Percentiles rank a stretch among this genome's conserved stretches.
These are phyloP conservation scores for Colletotrichum falcatum DNA, from an alignment of 2,329 filamentous ascomycete genomes.

Conservation along the genomic window DNA sequence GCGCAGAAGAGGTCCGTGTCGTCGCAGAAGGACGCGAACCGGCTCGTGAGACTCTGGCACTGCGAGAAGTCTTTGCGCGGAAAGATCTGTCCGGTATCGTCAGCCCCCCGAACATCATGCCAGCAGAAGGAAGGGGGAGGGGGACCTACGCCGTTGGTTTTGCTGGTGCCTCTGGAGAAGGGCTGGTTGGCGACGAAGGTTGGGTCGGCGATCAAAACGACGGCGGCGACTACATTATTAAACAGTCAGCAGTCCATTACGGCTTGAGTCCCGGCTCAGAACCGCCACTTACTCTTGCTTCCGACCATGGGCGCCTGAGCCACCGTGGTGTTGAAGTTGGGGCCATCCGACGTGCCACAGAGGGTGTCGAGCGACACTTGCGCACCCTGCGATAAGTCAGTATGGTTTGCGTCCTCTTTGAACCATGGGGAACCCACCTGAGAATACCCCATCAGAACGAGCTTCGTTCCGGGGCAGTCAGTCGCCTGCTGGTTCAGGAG, in stretches of 20 bases:
- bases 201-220: constrained; percentile 57
- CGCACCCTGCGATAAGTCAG: constrained; percentile 49
- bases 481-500: constrained; percentile 49
- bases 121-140: rapidly evolving
- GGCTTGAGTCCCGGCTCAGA: rapidly evolving
- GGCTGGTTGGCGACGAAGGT: constrained; percentile 51
- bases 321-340: constrained; percentile 44
- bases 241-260: not conserved
- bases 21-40: constrained; percentile 33
- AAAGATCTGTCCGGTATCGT: constrained; percentile 19
- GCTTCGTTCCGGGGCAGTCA: constrained; percentile 53
- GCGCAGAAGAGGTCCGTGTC: constrained; percentile 36
- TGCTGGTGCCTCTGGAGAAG: constrained; percentile 53
- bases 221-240: constrained; percentile 51
- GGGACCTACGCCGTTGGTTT: constrained; percentile 52
- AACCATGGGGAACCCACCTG: constrained; percentile 46
- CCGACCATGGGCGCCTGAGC: constrained; percentile 47
- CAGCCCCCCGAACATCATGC: rapidly evolving
- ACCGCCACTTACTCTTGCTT: constrained; percentile 48
- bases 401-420: not conserved
- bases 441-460: constrained; percentile 57
- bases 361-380: constrained; percentile 54
- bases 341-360: constrained; percentile 50
- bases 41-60: constrained; percentile 8
- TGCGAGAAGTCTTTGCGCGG: constrained; percentile 27